Evolutionary conservation across 805 yeast genomes (phyloP), one percentile per base, ranked within the genome.

Genomic region (Wickerhamiella musiphila): DNA sequence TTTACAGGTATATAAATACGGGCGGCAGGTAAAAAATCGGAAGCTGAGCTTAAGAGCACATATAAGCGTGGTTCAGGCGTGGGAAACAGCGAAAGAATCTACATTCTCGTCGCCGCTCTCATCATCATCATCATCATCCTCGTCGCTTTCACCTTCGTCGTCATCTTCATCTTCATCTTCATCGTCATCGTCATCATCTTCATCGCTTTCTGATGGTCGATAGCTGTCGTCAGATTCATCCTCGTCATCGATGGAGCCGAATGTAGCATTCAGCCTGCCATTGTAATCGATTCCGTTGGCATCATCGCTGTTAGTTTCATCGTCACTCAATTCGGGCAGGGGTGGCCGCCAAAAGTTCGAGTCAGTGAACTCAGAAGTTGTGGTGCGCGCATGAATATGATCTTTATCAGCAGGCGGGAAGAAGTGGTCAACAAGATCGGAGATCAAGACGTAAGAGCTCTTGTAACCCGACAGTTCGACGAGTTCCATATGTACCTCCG

Each of bases 401-500:
- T 38, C 38, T 23, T 41, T 37, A 31, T 44, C 57, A 28, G 71
- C 77, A 0, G 95, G 94, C 6, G 98, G 98, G 65, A 90, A 90
- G 53, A 84, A 84, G 53, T 90, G 96, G 54, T 90, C 98, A 9
- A 90, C 95, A 34, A 90, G 63, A 52, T 90, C 96, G 28, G 90
- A 79, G 47, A 90, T 86, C 41, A 73, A 74, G 31, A 90, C 70
- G 51, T 90, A 90, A 0, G 93, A 73, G 32, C 90, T 74, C 48
- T 69, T 78, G 53, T 78, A 81, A 2, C 98, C 98, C 0, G 95
- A 92, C 47, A 90, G 62, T 51, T 90, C 96, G 34, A 90, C 61
- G 41, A 90, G 64, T 54, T 90, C 98, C 93, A 90, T 78, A 58
- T 82, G 94, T 26, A 90, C 98, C 42, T 90, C 96, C 2, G 95